Evolutionary conservation across 345 rosid genomes (phyloP).

Genomic region (Boechera divaricarpa): DNA sequence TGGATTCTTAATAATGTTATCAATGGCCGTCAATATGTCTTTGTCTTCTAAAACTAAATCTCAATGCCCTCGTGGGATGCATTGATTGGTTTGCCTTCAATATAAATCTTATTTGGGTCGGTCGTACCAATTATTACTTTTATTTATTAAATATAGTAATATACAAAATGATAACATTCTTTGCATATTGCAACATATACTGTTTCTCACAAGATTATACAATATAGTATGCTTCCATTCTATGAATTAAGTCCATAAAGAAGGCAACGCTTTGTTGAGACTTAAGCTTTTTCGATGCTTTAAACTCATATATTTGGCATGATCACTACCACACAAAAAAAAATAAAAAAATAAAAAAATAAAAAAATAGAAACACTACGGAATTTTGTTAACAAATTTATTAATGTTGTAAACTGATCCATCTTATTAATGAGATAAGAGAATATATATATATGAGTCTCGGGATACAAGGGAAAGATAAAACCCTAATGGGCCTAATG

Average conservation of each 20-base stretch:
- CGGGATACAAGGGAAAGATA: too few species aligned
- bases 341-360: not conserved
- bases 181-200: constrained; percentile 26
- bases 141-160: not conserved
- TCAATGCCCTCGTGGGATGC: constrained; percentile 36
- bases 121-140: constrained; percentile 35
- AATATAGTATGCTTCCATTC: not conserved
- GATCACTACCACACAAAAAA: not conserved
- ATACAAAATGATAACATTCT: constrained; percentile 21
- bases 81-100: constrained; percentile 31
- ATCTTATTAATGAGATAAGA: too few species aligned
- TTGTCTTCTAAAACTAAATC: constrained; percentile 33
- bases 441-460: too few species aligned
- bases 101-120: constrained; percentile 33
- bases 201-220: constrained; percentile 20
- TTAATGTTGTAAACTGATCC: too few species aligned
- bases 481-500: too few species aligned
- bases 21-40: constrained; percentile 28
- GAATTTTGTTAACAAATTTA: too few species aligned
- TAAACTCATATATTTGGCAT: constrained; percentile 29
- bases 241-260: constrained; percentile 26
- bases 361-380: not conserved
- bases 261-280: constrained; percentile 10
- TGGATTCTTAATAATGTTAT: constrained; percentile 8
- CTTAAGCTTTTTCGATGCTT: constrained; percentile 10